Evolutionary conservation across 495 filamentous ascomycete genomes (phyloP).

Genomic region (Ramalina intermedia): DNA sequence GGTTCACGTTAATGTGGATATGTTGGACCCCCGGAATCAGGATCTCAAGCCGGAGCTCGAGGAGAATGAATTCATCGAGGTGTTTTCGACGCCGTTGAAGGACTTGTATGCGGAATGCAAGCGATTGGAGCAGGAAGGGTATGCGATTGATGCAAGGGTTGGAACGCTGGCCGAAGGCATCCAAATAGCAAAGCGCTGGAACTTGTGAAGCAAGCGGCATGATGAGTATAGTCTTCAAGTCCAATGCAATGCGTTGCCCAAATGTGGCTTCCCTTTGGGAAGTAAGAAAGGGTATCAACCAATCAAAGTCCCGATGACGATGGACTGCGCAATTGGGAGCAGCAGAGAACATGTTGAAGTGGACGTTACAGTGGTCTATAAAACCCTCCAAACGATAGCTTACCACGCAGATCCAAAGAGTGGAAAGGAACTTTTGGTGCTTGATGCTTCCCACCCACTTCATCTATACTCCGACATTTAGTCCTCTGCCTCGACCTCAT

Average conservation of each 20-base stretch:
- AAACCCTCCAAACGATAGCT: no score
- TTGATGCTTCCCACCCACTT: no score
- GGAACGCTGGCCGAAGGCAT: constrained; percentile 78
- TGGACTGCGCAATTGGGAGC: no score
- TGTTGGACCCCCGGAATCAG: constrained; percentile 53
- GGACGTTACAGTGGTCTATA: no score
- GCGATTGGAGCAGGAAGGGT: constrained; percentile 56
- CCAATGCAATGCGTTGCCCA: background rate
- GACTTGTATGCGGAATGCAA: constrained; percentile 53
- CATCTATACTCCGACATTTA: background rate
- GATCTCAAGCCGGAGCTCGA: constrained; percentile 62
- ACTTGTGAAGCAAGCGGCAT: constrained; percentile 17
- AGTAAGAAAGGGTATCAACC: no score
- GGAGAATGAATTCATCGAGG: constrained; percentile 83
- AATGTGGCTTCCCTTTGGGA: no score
- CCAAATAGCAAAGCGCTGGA: constrained; percentile 55
- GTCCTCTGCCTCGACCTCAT: constrained; percentile 25
- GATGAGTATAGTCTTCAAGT: no score
- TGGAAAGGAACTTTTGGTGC: no score
- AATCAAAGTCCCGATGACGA: no score
- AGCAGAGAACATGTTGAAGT: no score
- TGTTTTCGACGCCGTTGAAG: constrained; percentile 55
- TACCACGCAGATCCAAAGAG: no score
- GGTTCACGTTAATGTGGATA: constrained; percentile 69
- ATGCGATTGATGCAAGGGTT: constrained; percentile 73